Percentiles rank a stretch among this genome's conserved stretches.
These are phyloP conservation scores for Peronospora belbahrii DNA, from an alignment of 352 stramenopile species.

Conservation along the genomic window DNA sequence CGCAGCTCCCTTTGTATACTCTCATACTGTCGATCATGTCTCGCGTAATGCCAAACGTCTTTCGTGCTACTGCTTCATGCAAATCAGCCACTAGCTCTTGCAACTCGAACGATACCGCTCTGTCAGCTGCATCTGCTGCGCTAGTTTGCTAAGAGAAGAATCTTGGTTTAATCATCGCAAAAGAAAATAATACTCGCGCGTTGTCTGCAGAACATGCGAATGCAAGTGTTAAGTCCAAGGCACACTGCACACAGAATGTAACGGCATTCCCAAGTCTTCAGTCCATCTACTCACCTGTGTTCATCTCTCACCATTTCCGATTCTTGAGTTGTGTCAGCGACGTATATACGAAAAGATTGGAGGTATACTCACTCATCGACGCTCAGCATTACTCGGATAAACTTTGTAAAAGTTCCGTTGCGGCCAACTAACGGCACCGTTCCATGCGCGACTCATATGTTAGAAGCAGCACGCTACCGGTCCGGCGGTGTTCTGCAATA, in stretches of 20 bases:
- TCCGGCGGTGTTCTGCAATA: neutral
- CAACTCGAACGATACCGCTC: constrained; percentile 73
- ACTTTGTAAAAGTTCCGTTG: constrained; percentile 21
- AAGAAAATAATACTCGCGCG: constrained; percentile 52
- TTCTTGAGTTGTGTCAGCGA: constrained; percentile 59
- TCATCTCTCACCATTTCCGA: constrained; percentile 65
- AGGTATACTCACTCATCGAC: constrained; percentile 9
- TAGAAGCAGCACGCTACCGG: constrained; percentile 1
- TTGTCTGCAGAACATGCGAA: constrained; percentile 34
- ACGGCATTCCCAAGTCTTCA: neutral
- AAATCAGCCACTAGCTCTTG: constrained; percentile 75
- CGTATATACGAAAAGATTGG: constrained; percentile 11
- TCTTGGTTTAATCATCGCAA: constrained; percentile 73
- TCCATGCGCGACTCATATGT: constrained; percentile 7
- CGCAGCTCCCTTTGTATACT: constrained; percentile 92
- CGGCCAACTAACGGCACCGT: neutral
- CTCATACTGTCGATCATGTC: constrained; percentile 97
- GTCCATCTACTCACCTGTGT: constrained; percentile 42
- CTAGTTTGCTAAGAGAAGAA: constrained; percentile 76
- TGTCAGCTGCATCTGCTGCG: constrained; percentile 86
- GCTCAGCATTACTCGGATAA: constrained; percentile 21
- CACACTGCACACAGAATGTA: neutral
- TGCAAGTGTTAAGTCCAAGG: neutral
- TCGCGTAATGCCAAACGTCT: constrained; percentile 90
- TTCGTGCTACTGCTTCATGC: constrained; percentile 79